Evolutionary conservation across 176 grass and related monocot species (phyloP).

Genomic region (Zoysia pacifica): DNA sequence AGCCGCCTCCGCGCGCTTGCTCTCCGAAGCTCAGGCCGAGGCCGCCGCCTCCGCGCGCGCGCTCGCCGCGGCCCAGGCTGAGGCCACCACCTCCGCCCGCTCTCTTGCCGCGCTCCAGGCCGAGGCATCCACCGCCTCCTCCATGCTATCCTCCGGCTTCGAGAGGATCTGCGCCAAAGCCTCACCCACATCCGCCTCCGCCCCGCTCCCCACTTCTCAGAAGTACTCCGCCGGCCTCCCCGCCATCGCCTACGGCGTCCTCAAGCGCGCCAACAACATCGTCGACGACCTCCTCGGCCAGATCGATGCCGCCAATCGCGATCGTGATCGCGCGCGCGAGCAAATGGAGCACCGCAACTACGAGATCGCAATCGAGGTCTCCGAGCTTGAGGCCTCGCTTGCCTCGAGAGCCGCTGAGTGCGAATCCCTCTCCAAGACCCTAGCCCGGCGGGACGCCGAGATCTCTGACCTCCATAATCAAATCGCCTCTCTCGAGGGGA

Average conservation of each 20-base stretch:
- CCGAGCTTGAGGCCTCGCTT: conserved; percentile 75
- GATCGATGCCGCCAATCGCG: conserved; percentile 61
- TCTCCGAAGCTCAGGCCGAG: conserved; percentile 53
- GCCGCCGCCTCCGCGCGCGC: conserved; percentile 54
- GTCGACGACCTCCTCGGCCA: conserved; percentile 80
- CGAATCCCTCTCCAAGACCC: conserved; percentile 52
- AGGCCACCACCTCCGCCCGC: conserved; percentile 32
- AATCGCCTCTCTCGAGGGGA: conserved; percentile 44
- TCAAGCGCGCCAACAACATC: conserved; percentile 95
- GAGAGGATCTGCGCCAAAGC: conserved; percentile 85
- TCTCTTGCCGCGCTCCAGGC: conserved; percentile 48
- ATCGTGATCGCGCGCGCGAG: conserved; percentile 63
- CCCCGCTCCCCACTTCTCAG: conserved; percentile 68
- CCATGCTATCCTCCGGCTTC: conserved; percentile 86
- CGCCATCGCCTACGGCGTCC: conserved; percentile 73
- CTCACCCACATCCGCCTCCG: conserved; percentile 40
- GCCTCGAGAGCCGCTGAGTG: conserved; percentile 47
- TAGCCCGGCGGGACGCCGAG: conserved; percentile 57
- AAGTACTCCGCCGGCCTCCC: conserved; percentile 86
- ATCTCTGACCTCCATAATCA: conserved; percentile 48
- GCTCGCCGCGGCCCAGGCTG: conserved; percentile 38
- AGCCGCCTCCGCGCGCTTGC: conserved; percentile 28
- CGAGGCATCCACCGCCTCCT: conserved; percentile 72
- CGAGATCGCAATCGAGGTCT: conserved; percentile 97
- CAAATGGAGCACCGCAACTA: conserved; percentile 90